These are phyloP conservation scores for Pseudocohnilembus persalinus DNA, from an alignment of 169 alveolate genomes.

Conservation along the genomic window DNA sequence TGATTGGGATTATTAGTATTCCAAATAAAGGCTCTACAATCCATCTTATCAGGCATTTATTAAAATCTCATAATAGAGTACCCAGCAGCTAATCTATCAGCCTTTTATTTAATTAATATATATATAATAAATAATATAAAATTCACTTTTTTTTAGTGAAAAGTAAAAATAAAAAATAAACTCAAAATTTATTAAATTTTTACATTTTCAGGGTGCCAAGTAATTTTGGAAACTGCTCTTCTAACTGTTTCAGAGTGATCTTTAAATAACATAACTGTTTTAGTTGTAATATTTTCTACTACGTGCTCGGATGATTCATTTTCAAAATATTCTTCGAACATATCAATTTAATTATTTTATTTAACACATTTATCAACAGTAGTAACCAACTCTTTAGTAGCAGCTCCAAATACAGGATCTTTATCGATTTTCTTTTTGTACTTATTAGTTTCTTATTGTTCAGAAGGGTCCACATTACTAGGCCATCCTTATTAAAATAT, in stretches of 20 bases:
- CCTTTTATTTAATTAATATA: slow-evolving; percentile 38
- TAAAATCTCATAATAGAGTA: slow-evolving; percentile 88
- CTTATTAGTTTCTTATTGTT: slow-evolving; percentile 87
- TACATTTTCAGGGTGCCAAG: slow-evolving; percentile 90
- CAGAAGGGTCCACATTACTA: slow-evolving; percentile 87
- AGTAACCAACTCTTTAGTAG: slow-evolving; percentile 79
- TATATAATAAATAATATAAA: background rate
- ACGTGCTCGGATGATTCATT: slow-evolving; percentile 85
- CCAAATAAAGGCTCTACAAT: slow-evolving; percentile 90
- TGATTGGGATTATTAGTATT: slow-evolving; percentile 86
- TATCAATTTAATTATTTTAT: slow-evolving; percentile 89
- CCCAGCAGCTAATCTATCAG: slow-evolving; percentile 85
- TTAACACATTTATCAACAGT: slow-evolving; percentile 80
- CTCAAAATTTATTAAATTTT: no score
- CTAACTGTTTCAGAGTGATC: slow-evolving; percentile 76
- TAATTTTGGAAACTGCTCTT: slow-evolving; percentile 85
- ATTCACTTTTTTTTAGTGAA: slow-evolving; percentile 4
- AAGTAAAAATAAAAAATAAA: no score
- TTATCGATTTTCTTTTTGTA: slow-evolving; percentile 85
- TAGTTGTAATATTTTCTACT: slow-evolving; percentile 82
- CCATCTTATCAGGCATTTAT: slow-evolving; percentile 91
- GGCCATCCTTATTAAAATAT: slow-evolving; percentile 89
- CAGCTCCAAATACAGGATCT: slow-evolving; percentile 81
- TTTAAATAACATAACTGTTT: slow-evolving; percentile 85
- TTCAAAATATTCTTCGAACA: slow-evolving; percentile 90